These are phyloP conservation scores for Pleurotus eryngii DNA, from an alignment of 768 basidiomycete genomes.

Conservation along the genomic window DNA sequence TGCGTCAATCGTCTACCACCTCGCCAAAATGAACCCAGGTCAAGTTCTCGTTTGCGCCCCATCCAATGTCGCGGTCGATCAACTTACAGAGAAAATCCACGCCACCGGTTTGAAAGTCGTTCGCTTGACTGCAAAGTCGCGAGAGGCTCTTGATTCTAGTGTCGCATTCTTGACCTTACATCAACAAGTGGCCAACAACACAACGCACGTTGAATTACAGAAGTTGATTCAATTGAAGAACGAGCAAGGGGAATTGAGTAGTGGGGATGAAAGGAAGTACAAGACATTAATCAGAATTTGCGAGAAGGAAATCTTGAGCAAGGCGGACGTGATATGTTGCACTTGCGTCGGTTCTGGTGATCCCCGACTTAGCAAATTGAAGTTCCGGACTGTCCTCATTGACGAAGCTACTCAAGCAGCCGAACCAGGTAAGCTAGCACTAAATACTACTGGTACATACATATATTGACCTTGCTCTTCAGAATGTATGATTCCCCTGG, in stretches of 20 bases:
- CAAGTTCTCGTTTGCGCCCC: conserved; percentile 99
- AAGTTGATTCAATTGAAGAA: conserved; percentile 98
- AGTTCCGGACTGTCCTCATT: conserved; percentile 97
- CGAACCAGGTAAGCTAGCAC: conserved; percentile 71
- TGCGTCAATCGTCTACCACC: conserved; percentile 96
- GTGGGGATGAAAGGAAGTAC: conserved; percentile 96
- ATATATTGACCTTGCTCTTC: conserved; percentile 13
- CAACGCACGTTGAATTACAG: conserved; percentile 93
- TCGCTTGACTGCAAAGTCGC: conserved; percentile 95
- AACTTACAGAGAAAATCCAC: conserved; percentile 98
- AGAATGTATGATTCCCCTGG: conserved; percentile 99
- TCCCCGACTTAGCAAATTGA: conserved; percentile 92
- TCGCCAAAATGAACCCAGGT: conserved; percentile 99
- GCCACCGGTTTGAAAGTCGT: conserved; percentile 98
- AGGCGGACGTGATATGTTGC: conserved; percentile 97
- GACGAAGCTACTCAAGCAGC: conserved; percentile 99
- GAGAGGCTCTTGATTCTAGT: conserved; percentile 96
- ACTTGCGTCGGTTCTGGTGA: conserved; percentile 99
- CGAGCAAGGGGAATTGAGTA: conserved; percentile 95
- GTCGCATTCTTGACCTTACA: conserved; percentile 93
- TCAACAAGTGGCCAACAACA: conserved; percentile 95
- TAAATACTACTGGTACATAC: conserved; percentile 3
- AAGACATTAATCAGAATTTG: conserved; percentile 93
- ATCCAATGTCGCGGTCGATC: conserved; percentile 98
- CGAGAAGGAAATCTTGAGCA: conserved; percentile 94